These are phyloP conservation scores for Pseudonitzschia pungens DNA, from an alignment of 108 stramenopile species.

Conservation along the genomic window DNA sequence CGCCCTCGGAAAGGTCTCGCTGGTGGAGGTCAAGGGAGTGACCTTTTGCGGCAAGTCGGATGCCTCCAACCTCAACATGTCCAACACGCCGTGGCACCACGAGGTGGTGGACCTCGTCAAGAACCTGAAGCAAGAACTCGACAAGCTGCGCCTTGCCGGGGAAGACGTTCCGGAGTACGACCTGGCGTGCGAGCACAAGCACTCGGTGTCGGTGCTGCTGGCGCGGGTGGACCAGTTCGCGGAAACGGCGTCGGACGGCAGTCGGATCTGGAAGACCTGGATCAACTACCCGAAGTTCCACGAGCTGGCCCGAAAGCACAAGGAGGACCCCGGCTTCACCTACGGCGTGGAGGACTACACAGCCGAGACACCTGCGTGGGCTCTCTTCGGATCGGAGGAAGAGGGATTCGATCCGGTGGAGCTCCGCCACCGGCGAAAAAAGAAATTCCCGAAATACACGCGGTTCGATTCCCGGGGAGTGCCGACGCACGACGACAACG, in stretches of 20 bases:
- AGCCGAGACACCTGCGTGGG: conserved; percentile 90
- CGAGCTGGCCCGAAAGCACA: conserved; percentile 54
- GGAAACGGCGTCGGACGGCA: conserved; percentile 55
- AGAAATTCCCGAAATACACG: conserved; percentile 80
- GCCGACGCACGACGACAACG: conserved; percentile 81
- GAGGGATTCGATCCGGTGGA: conserved; percentile 96
- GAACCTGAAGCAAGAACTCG: conserved; percentile 62
- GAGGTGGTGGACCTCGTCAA: conserved; percentile 80
- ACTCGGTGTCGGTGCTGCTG: conserved; percentile 92
- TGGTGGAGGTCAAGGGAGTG: conserved; percentile 96
- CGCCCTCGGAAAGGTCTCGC: conserved; percentile 82
- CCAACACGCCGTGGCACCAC: conserved; percentile 95
- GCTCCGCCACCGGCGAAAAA: conserved; percentile 74
- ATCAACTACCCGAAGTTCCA: conserved; percentile 94
- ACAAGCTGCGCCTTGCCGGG: conserved; percentile 53
- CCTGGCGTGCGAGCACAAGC: conserved; percentile 93
- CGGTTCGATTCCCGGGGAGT: conserved; percentile 70
- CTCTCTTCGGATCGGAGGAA: conserved; percentile 86
- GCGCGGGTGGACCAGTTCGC: conserved; percentile 89
- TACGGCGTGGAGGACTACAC: conserved; percentile 87
- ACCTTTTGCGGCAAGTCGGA: conserved; percentile 97
- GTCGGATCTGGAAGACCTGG: conserved; percentile 93
- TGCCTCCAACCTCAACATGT: conserved; percentile 94
- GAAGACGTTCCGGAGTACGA: conserved; percentile 74
- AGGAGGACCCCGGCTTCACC: conserved; percentile 59